phyloP scores from a whole-genome alignment of 106 monocot species.

The Acanthochlamys bracteata region DNA sequence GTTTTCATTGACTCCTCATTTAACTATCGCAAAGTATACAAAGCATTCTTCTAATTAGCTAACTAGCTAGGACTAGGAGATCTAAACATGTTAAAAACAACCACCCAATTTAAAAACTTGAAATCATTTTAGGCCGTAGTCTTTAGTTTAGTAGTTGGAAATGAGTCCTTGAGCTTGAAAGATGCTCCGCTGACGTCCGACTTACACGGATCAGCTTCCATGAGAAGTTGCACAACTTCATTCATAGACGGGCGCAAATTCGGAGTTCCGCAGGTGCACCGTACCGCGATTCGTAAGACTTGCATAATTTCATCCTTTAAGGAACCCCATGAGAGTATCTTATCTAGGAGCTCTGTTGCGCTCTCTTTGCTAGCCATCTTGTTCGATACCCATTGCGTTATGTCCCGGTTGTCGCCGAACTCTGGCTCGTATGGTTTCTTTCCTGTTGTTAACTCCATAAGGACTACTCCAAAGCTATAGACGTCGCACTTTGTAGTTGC shows the following conservation, averaged over 20 bases:
- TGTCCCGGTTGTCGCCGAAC: slow-evolving; percentile 76
- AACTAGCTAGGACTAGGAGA: no score
- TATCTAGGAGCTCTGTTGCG: slow-evolving; percentile 56
- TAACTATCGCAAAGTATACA: no score
- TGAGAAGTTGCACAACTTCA: slow-evolving; percentile 73
- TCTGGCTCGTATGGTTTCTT: slow-evolving; percentile 77
- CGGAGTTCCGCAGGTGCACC: slow-evolving; percentile 66
- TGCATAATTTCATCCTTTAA: slow-evolving; percentile 83
- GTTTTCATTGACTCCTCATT: no score
- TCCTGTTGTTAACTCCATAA: slow-evolving; percentile 92
- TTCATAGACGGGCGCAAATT: slow-evolving; percentile 75
- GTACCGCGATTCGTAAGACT: slow-evolving; percentile 46
- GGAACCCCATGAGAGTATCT: slow-evolving; percentile 26
- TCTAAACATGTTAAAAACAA: no score
- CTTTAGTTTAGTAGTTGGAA: slow-evolving; percentile 5
- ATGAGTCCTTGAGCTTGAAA: slow-evolving; percentile 30
- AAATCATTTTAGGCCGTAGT: not conserved
- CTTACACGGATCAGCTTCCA: slow-evolving; percentile 43
- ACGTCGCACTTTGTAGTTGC: slow-evolving; percentile 96
- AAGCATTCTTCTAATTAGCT: no score
- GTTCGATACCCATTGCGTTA: slow-evolving; percentile 59
- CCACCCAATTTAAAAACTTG: no score
- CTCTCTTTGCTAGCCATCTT: slow-evolving; percentile 44
- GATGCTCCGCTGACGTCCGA: slow-evolving; percentile 14
- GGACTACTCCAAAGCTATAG: slow-evolving; percentile 94